These are phyloP conservation scores for Coccomyxa sp. DNA, from an alignment of 139 green algal genomes.

Conservation along the genomic window DNA sequence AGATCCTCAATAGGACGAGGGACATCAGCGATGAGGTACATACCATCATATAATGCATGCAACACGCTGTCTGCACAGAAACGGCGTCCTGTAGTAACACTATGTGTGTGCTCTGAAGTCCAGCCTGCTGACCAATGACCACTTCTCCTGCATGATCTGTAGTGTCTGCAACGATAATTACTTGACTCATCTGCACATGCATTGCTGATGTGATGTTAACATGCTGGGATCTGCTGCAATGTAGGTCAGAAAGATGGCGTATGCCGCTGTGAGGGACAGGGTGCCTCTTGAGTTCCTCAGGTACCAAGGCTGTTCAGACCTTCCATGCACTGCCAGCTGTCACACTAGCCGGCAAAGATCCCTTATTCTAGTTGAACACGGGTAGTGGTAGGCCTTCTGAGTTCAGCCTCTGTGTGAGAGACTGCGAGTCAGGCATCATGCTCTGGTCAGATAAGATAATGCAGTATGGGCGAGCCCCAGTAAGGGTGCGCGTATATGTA, in stretches of 20 bases:
- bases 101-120: too few relatives aligned
- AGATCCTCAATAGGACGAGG: constrained; percentile 42
- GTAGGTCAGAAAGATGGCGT: constrained; percentile 40
- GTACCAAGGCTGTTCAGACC: neutral
- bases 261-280: constrained; percentile 39
- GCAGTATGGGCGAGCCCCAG: too few relatives aligned
- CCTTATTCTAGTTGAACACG: neutral
- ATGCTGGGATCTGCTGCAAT: neutral
- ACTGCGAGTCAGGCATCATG: too few relatives aligned
- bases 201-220: neutral
- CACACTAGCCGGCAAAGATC: neutral
- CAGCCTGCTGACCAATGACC: neutral
- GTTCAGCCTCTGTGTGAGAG: too few relatives aligned
- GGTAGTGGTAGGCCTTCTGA: neutral
- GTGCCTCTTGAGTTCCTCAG: constrained; percentile 27
- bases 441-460: too few relatives aligned
- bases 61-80: neutral
- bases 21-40: constrained; percentile 59
- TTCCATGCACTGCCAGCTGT: neutral
- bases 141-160: neutral
- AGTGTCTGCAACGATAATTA: neutral
- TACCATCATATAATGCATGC: neutral
- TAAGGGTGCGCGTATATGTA: too few relatives aligned
- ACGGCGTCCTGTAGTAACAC: neutral
- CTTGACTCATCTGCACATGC: neutral